Evolutionary conservation across 768 basidiomycete species (phyloP).

Genomic region (Tulasnella calospora): DNA sequence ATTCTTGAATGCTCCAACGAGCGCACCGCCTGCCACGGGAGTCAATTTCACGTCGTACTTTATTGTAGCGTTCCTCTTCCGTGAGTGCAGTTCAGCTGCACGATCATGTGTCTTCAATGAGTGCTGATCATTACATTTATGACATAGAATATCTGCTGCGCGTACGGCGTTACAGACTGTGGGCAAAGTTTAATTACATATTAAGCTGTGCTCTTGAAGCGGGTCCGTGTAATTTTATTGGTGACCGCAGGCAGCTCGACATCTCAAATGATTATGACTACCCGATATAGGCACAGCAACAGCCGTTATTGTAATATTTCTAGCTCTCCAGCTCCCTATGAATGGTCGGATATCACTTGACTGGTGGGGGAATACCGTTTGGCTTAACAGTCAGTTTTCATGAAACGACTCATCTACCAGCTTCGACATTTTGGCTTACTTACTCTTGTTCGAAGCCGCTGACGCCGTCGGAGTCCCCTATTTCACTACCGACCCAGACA

Average conservation of each 20-base stretch:
- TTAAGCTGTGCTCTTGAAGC: not conserved
- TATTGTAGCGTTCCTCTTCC: not conserved
- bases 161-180: not conserved
- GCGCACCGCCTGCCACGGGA: not conserved
- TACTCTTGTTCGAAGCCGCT: not conserved
- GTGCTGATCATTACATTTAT: not conserved
- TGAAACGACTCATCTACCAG: not conserved
- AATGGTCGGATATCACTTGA: constrained; percentile 34
- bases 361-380: constrained; percentile 41
- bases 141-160: not conserved
- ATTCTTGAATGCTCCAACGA: not conserved
- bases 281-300: not conserved
- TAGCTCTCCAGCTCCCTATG: constrained; percentile 35
- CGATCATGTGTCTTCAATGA: not conserved
- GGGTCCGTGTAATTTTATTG: constrained; percentile 27
- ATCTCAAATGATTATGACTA: not conserved
- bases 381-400: constrained; percentile 12
- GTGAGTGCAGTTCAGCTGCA: not conserved
- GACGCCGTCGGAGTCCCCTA: not conserved
- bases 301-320: not conserved
- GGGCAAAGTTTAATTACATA: constrained; percentile 13
- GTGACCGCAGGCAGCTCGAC: not conserved
- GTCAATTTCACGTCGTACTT: not conserved
- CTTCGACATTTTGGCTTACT: not conserved
- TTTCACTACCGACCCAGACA: not conserved